These are phyloP conservation scores for Achaetomium macrosporum DNA, from an alignment of 2,329 filamentous ascomycete genomes.

Conservation along the genomic window DNA sequence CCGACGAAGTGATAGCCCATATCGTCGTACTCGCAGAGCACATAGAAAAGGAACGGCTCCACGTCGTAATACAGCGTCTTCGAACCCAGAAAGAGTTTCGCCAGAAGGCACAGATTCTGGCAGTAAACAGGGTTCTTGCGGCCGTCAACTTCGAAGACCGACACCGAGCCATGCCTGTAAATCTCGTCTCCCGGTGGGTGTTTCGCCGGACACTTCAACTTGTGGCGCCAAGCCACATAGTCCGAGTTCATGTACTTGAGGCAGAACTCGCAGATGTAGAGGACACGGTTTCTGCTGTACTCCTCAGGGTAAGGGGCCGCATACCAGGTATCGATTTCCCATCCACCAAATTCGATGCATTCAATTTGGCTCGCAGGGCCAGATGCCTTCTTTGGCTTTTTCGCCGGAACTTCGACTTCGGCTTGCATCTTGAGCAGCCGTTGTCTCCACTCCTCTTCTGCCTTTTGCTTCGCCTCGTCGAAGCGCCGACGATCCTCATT, in stretches of 20 bases:
- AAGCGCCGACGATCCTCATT: conserved; percentile 79
- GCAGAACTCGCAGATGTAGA: conserved; percentile 99
- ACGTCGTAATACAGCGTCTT: conserved; percentile 99
- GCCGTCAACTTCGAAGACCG: conserved; percentile 96
- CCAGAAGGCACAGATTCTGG: conserved; percentile 91
- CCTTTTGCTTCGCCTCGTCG: conserved; percentile 81
- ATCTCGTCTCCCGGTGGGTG: conserved; percentile 97
- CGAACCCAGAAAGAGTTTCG: conserved; percentile 95
- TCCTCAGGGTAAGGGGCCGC: conserved; percentile 97
- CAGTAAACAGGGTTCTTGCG: conserved; percentile 98
- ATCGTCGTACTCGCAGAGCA: conserved; percentile 90
- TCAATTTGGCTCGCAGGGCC: conserved; percentile 94
- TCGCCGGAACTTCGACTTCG: conserved; percentile 55
- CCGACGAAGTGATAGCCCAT: conserved; percentile 93
- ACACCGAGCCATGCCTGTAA: conserved; percentile 83
- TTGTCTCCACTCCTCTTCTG: conserved; percentile 85
- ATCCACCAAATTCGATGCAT: conserved; percentile 95
- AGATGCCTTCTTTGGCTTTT: conserved; percentile 67
- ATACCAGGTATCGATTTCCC: conserved; percentile 99
- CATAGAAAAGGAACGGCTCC: conserved; percentile 94
- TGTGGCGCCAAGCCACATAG: conserved; percentile 96
- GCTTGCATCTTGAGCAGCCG: conserved; percentile 55
- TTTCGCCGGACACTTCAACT: conserved; percentile 92
- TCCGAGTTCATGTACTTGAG: conserved; percentile 99
- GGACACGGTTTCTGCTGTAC: conserved; percentile 89